A percentile compares a stretch with the other conserved stretches of the same genome.
Evolutionary conservation across 306 rosid species (phyloP).

Genomic region (Corylus americana): DNA sequence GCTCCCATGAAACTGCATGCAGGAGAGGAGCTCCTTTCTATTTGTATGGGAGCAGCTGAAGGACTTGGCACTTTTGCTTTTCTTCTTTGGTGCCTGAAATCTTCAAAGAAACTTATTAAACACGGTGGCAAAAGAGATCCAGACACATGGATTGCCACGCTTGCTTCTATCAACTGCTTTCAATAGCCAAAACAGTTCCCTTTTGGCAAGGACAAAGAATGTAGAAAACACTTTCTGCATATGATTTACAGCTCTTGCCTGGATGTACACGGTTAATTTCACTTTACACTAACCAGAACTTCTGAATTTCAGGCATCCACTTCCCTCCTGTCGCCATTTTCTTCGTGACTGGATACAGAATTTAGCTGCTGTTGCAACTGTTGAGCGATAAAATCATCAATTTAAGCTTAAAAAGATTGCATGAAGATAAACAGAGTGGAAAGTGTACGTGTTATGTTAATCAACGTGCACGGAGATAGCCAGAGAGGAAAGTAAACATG

Average conservation of each 20-base stretch:
- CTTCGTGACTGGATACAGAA: constrained; percentile 51
- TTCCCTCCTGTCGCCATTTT: constrained; percentile 64
- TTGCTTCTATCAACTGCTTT: constrained; percentile 25
- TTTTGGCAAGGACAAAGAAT: constrained; percentile 35
- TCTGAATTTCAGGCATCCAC: constrained; percentile 50
- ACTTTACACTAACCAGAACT: constrained; percentile 31
- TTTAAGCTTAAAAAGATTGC: constrained; percentile 9
- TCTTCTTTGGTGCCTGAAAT: constrained; percentile 24
- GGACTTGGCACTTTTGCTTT: constrained; percentile 36
- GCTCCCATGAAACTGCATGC: constrained; percentile 39
- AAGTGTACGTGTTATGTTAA: neutral
- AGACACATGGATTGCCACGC: constrained; percentile 35
- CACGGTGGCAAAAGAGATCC: constrained; percentile 39
- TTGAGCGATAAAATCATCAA: constrained; percentile 20
- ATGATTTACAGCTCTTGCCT: constrained; percentile 48
- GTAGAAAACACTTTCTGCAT: constrained; percentile 31
- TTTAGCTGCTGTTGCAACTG: constrained; percentile 89
- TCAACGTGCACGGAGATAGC: neutral
- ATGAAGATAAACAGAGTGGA: too few relatives aligned
- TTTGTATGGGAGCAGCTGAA: constrained; percentile 21
- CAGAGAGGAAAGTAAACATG: neutral
- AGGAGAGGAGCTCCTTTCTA: constrained; percentile 37
- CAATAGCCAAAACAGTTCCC: constrained; percentile 38
- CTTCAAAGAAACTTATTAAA: constrained; percentile 35
- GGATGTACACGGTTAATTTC: constrained; percentile 44